Base-by-base conservation (phyloP, 2,329 filamentous ascomycete genomes). In the Elsinoe ampelina region DNA sequence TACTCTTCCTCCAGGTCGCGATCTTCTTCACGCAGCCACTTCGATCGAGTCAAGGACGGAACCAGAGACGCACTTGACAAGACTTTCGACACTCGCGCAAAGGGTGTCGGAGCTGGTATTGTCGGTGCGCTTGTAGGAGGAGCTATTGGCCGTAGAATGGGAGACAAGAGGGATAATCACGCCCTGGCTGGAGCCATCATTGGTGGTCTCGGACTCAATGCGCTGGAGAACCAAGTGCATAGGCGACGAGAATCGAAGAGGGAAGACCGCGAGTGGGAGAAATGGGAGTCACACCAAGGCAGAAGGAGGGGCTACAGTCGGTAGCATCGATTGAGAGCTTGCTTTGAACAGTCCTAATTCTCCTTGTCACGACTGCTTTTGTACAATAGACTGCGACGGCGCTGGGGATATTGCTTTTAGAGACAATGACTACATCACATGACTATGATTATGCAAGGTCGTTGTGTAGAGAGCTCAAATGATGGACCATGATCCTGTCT, bases 101-200 rank as follows among this genome's bases (percentile, higher is more conserved):
- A 64, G 50, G 68, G 68, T 35, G 54, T 68, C 13, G 67, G 66
- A 20, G 66, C 63, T 22, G 67, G 66, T 15, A 43, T 70, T 11
- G 67, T 66, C 2, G 68, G 68, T 35, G 68, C 68, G 7, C 61
- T 69, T 34, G 63, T 68, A 15, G 68, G 68, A 36, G 67, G 67
- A 11, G 59, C 69, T 8, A 66, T 67, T 12, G 68, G 64, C 7
- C 57, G 66, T 26, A 61, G 69, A 48, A 65, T 70, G 32, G 67
- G 68, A 38, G 63, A 63, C 52, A 64, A 67, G 50, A 63, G 67
- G 22, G 68, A 70, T 58, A 54, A 48, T 15, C 54, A 56, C 35
- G 65, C 67, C 13, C 58, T 68, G 32, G 61, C 69, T 15, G 68
- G 68, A 11, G 68, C 67, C 17, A 56, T 69, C 11, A 61, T 70